Evolutionary conservation across 2,329 filamentous ascomycete genomes (phyloP).

Genomic region (Penicillium sp.): DNA sequence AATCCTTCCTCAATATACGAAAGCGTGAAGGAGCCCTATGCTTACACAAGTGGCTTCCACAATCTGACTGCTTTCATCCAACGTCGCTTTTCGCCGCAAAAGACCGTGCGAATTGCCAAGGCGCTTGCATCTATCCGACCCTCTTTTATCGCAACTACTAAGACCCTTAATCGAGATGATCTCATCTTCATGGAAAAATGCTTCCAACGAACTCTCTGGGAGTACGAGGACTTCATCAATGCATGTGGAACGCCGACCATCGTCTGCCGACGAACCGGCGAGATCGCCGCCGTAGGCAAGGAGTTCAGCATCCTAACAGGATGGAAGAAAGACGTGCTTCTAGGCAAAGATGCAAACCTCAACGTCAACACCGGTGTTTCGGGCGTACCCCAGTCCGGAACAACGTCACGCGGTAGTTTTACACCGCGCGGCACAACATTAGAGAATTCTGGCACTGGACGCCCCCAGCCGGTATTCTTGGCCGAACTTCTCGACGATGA

Average conservation of each 20-base stretch:
- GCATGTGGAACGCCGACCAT: conserved; percentile 87
- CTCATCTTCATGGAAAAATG: conserved; percentile 97
- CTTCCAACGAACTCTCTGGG: conserved; percentile 86
- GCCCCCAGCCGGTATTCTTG: conserved; percentile 77
- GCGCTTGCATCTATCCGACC: conserved; percentile 86
- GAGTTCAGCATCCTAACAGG: conserved; percentile 95
- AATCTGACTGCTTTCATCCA: conserved; percentile 77
- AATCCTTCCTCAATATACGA: conserved; percentile 87
- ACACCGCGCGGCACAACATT: conserved; percentile 47
- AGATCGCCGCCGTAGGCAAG: conserved; percentile 92
- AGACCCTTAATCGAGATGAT: conserved; percentile 83
- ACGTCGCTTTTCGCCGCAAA: conserved; percentile 72
- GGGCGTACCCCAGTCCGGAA: conserved; percentile 33
- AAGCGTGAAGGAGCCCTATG: conserved; percentile 84
- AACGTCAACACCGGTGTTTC: conserved; percentile 74
- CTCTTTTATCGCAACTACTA: conserved; percentile 87
- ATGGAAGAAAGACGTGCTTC: conserved; percentile 84
- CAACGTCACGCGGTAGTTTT: conserved; percentile 46
- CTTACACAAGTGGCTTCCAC: conserved; percentile 88
- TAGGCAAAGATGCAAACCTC: conserved; percentile 81
- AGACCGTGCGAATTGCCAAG: conserved; percentile 79
- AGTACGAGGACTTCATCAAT: conserved; percentile 90
- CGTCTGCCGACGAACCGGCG: conserved; percentile 86
- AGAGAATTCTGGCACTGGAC: conserved; percentile 43
- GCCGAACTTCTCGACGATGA: conserved; percentile 92